Conservation (phyloP, 2,329 filamentous ascomycete species). For the Talaromyces islandicus region DNA sequence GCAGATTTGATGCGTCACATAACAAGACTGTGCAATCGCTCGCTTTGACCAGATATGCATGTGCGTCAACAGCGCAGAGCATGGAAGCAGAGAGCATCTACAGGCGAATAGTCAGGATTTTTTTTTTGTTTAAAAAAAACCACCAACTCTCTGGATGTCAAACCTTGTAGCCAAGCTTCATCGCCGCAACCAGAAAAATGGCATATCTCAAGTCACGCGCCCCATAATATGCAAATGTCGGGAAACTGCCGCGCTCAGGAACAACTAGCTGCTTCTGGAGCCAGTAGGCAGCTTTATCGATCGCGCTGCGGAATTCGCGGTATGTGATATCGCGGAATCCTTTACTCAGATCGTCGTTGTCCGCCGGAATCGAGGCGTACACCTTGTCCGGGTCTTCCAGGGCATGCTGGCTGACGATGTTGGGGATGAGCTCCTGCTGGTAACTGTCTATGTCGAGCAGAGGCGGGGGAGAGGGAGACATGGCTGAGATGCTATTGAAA, state of each 20-base stretch:
- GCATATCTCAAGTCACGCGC: conserved; percentile 38
- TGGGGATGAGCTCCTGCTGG: conserved; percentile 7
- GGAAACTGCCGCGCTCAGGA: conserved; percentile 12
- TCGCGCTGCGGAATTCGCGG: conserved; percentile 23
- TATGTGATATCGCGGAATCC: conserved; percentile 21
- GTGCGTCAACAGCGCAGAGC: conserved; percentile 5
- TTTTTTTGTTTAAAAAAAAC: no score
- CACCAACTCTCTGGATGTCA: background rate
- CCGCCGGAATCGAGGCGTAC: conserved; percentile 17
- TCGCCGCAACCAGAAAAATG: conserved; percentile 32
- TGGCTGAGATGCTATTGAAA: background rate
- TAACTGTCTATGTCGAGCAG: background rate
- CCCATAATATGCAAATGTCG: conserved; percentile 36
- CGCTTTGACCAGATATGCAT: conserved; percentile 5
- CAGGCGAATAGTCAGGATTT: background rate
- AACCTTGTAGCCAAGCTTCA: conserved; percentile 26
- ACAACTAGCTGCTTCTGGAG: conserved; percentile 13
- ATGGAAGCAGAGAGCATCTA: conserved; percentile 10
- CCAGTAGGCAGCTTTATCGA: conserved; percentile 35
- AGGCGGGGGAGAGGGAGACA: background rate
- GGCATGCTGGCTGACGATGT: conserved; percentile 16
- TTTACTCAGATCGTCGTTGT: conserved; percentile 15
- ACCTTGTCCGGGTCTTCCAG: conserved; percentile 4
- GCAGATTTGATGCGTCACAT: background rate
- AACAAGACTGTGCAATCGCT: conserved; percentile 2